A percentile compares a stretch with the other conserved stretches of the same genome.
phyloP scores from a whole-genome alignment of 768 basidiomycete genomes.

The Stropharia rugosoannulata region DNA sequence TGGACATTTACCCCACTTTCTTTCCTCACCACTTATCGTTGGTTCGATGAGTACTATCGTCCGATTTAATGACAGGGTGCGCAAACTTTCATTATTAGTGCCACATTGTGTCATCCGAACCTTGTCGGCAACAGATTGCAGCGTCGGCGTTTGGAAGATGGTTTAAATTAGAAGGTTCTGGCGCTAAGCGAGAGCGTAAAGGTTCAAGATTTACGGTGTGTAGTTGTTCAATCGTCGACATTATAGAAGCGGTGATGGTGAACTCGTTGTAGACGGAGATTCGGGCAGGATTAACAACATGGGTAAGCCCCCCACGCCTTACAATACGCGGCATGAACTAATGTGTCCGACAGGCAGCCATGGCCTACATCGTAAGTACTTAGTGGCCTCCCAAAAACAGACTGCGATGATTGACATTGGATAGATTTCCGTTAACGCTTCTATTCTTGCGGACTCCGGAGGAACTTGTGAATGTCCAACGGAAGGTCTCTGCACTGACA shows the following conservation, averaged over 20 bases:
- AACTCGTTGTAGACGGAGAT: slow-evolving; percentile 57
- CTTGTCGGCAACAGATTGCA: slow-evolving; percentile 35
- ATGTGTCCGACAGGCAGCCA: slow-evolving; percentile 51
- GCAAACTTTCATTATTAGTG: not conserved
- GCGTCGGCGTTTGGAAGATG: slow-evolving; percentile 54
- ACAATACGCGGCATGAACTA: slow-evolving; percentile 3
- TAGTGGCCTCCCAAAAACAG: not conserved
- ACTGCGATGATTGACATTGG: not conserved
- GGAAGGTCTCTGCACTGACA: slow-evolving; percentile 29
- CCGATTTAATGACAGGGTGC: slow-evolving; percentile 3
- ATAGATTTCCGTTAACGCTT: slow-evolving; percentile 84
- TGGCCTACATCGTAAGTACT: slow-evolving; percentile 75
- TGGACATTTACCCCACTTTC: not conserved
- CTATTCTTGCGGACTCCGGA: slow-evolving; percentile 73
- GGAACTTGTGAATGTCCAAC: slow-evolving; percentile 79
- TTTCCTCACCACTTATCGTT: not conserved
- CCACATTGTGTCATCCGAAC: not conserved
- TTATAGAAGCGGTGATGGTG: not conserved
- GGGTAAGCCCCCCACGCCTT: slow-evolving; percentile 48
- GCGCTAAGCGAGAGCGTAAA: slow-evolving; percentile 56
- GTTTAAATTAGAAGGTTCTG: slow-evolving; percentile 75
- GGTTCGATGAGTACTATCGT: not conserved
- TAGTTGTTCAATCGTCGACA: not conserved
- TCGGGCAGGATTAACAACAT: slow-evolving; percentile 79
- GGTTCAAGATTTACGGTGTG: slow-evolving; percentile 63